These are phyloP conservation scores for Rubroboletus pulcherrimus DNA, from an alignment of 768 basidiomycete genomes.

Conservation along the genomic window DNA sequence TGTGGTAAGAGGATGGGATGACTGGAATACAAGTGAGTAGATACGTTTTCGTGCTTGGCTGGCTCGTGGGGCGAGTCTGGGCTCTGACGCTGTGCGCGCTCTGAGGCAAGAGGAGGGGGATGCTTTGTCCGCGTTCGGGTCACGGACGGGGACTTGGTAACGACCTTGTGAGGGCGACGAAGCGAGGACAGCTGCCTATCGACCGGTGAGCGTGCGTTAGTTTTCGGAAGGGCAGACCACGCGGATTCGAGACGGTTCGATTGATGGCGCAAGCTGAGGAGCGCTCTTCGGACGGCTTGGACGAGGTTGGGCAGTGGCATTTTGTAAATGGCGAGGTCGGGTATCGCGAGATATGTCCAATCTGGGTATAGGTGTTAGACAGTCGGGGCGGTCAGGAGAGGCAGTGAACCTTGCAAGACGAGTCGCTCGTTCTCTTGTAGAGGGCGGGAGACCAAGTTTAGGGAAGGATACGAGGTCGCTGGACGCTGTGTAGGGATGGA, in stretches of 20 bases:
- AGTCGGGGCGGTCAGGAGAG: neutral
- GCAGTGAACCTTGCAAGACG: constrained; percentile 21
- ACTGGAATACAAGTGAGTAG: neutral
- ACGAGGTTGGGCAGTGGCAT: constrained; percentile 24
- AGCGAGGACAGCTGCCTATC: neutral
- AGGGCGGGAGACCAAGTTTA: constrained; percentile 1
- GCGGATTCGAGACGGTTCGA: constrained; percentile 8
- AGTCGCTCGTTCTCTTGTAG: neutral
- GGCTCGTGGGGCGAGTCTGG: neutral
- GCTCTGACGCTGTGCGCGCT: neutral
- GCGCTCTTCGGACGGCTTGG: constrained; percentile 19
- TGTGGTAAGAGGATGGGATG: neutral
- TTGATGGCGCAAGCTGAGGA: constrained; percentile 10
- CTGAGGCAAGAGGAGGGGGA: neutral
- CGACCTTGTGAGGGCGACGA: neutral
- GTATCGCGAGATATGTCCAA: constrained; percentile 30
- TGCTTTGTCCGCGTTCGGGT: neutral
- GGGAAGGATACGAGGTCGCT: neutral
- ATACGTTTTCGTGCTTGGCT: neutral
- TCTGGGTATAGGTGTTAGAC: constrained; percentile 8
- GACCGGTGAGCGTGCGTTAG: neutral
- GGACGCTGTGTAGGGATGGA: neutral
- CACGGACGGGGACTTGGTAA: neutral
- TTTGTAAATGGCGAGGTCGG: constrained; percentile 23
- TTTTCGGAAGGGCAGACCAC: constrained; percentile 8